These are phyloP conservation scores for Talaromyces piceae DNA, from an alignment of 2,329 filamentous ascomycete genomes.

Conservation along the genomic window DNA sequence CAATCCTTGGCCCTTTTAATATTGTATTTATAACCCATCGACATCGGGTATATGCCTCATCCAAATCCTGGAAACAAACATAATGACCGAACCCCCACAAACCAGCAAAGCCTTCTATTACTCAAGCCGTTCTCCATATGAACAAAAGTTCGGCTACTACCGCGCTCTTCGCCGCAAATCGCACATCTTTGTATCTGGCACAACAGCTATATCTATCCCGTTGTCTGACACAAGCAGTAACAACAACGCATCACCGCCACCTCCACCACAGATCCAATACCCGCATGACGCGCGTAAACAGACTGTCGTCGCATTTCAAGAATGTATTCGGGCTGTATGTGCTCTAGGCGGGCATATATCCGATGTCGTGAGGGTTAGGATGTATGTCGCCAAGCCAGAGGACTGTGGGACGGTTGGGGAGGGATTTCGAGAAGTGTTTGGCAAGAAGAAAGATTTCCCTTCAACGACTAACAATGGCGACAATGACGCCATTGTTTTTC, in stretches of 20 bases:
- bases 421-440: background rate
- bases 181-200: constrained; percentile 1
- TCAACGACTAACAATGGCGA: background rate
- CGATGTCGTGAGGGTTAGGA: background rate
- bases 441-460: background rate
- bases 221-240: background rate
- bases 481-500: background rate
- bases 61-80: background rate
- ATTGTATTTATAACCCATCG: too few relatives aligned
- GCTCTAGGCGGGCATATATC: background rate
- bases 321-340: background rate
- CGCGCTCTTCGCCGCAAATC: background rate
- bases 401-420: background rate
- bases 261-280: background rate
- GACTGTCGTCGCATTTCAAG: background rate
- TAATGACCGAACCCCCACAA: background rate
- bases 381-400: background rate
- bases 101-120: background rate
- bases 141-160: background rate
- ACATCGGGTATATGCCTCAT: background rate
- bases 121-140: background rate
- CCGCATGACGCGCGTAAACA: background rate
- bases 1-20: too few relatives aligned
- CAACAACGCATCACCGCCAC: background rate
- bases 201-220: background rate